Conservation (phyloP, 768 basidiomycete genomes). For the Auricularia cornea region DNA sequence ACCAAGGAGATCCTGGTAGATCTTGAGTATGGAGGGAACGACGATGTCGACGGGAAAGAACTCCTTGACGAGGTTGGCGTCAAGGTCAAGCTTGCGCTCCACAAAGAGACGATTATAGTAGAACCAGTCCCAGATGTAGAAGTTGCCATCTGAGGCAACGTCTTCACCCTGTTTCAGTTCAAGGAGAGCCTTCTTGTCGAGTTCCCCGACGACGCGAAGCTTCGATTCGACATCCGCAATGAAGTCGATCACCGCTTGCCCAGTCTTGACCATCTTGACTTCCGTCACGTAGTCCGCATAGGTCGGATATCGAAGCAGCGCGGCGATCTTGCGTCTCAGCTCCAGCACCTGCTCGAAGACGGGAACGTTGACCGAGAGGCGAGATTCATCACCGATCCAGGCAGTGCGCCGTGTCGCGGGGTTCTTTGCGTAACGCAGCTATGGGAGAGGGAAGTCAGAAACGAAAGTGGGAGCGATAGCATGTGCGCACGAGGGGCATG, state of each 20-base stretch:
- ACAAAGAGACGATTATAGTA: conserved; percentile 51
- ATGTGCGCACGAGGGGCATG: conserved; percentile 53
- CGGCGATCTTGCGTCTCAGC: conserved; percentile 62
- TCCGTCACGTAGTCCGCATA: conserved; percentile 85
- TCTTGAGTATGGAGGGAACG: conserved; percentile 70
- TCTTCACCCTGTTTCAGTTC: conserved; percentile 71
- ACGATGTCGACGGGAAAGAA: conserved; percentile 84
- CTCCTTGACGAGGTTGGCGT: conserved; percentile 75
- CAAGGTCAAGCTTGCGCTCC: conserved; percentile 58
- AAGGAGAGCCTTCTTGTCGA: conserved; percentile 60
- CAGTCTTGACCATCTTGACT: conserved; percentile 76
- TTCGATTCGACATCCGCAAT: conserved; percentile 67
- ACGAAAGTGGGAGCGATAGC: neutral
- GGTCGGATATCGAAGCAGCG: conserved; percentile 60
- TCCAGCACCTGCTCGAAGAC: conserved; percentile 58
- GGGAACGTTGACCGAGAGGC: conserved; percentile 61
- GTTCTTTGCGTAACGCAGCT: conserved; percentile 76
- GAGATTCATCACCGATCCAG: conserved; percentile 56
- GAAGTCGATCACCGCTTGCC: conserved; percentile 61
- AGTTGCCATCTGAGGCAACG: conserved; percentile 52
- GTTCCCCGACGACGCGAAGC: conserved; percentile 59
- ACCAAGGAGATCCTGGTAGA: conserved; percentile 76
- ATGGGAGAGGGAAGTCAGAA: neutral
- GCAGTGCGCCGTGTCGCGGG: conserved; percentile 62
- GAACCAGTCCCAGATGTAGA: conserved; percentile 83